These are phyloP conservation scores for Picochlorum sp. DNA, from an alignment of 139 green algal genomes.

Conservation along the genomic window DNA sequence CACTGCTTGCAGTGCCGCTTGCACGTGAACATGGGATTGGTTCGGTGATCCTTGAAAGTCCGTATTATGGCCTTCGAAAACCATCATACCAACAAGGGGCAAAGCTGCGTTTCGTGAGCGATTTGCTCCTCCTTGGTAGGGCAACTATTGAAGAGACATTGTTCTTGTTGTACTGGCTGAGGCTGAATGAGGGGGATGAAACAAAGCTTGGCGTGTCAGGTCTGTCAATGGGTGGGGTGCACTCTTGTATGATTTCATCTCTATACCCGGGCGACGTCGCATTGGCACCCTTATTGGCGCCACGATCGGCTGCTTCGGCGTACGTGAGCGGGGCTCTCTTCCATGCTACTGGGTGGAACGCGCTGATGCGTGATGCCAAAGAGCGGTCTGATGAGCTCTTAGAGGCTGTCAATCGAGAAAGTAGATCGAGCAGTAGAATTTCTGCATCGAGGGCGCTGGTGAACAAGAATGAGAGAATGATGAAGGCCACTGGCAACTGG, in stretches of 20 bases:
- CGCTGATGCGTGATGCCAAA: conserved; percentile 20
- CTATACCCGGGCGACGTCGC: conserved; percentile 58
- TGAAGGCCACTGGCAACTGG: background rate
- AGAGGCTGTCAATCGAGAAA: conserved; percentile 17
- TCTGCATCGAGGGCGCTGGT: background rate
- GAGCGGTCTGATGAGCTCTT: conserved; percentile 5
- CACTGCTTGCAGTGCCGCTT: conserved; percentile 44
- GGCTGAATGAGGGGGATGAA: conserved; percentile 29
- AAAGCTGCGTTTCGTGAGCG: conserved; percentile 66
- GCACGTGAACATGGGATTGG: conserved; percentile 52
- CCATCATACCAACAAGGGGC: conserved; percentile 58
- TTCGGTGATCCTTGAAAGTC: conserved; percentile 64
- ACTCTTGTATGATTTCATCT: conserved; percentile 69
- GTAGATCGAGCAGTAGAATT: background rate
- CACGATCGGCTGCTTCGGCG: conserved; percentile 58
- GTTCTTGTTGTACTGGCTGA: conserved; percentile 58
- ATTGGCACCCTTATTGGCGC: conserved; percentile 58
- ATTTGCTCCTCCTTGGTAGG: conserved; percentile 73
- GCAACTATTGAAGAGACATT: conserved; percentile 76
- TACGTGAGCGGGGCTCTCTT: conserved; percentile 69
- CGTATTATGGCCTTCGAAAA: conserved; percentile 66
- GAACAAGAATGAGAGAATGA: background rate
- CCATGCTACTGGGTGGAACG: conserved; percentile 41
- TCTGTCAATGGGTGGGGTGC: conserved; percentile 82
- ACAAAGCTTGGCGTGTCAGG: conserved; percentile 49